Base-by-base conservation (phyloP, 192 early-diverging fungal genomes). In the Entomortierella beljakovae region DNA sequence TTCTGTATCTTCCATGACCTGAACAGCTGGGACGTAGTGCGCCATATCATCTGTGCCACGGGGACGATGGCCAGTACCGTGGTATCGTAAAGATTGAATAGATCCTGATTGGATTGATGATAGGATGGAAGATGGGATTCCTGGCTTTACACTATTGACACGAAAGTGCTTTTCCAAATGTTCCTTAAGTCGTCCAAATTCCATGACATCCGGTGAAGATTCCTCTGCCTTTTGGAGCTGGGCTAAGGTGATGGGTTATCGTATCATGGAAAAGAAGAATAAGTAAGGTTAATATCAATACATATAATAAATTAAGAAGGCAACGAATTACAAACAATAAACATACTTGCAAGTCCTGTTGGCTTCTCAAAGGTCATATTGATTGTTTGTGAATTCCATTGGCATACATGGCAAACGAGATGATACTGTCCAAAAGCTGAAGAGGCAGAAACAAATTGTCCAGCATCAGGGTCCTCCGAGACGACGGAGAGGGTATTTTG, bases 311-410 rank as follows among this genome's bases (percentile, higher is more conserved):
- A n/a, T n/a, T n/a, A n/a, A n/a, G n/a, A n/a, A n/a, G n/a, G n/a
- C n/a, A n/a, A n/a, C n/a, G n/a, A n/a, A n/a, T n/a, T n/a, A 33
- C 25, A 22, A 57, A n/a, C n/a, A n/a, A n/a, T n/a, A 60, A 42
- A 7, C 51, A 43, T 88, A 93, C 93, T 79, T 16, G 94, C 93
- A 34, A 98, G 88, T 20, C 98, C 95, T 6, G 96, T 98, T 2
- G 96, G 90, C 57, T 95, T 92, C 65, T 96, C 95, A 88, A 99
- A 99, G 34, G 90, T 88, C 87, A 96, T 88, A n/a, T 90, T 92
- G 67, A 96, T 93, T 52, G 95, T 93, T 51, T 92, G 89, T 32
- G 98, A 99, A 71, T 94, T 91, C 98, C 98, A 99, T 33, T 89
- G 88, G 73, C 98, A 99, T 16, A 95, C 87, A 8, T 93, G 85